Evolutionary conservation across 441 rosid species (phyloP).

Genomic region (Macaranga tanarius): DNA sequence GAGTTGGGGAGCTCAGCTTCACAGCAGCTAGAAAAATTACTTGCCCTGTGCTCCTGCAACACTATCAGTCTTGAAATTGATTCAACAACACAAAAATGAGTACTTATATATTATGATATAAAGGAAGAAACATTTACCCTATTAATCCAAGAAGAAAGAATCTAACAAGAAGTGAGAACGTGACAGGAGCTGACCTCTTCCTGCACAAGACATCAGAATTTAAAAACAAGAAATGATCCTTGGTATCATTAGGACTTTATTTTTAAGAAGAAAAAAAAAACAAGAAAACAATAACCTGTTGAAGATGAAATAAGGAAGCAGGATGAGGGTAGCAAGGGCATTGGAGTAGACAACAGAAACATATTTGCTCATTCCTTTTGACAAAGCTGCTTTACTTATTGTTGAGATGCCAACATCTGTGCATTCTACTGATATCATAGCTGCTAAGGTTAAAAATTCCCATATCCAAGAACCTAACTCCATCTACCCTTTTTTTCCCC

Average conservation of each 20-base stretch:
- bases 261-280: neutral
- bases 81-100: too few relatives aligned
- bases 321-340: constrained; percentile 39
- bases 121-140: constrained; percentile 27
- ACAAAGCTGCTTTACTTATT: constrained; percentile 45
- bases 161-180: constrained; percentile 30
- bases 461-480: constrained; percentile 23
- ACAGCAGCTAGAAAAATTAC: constrained; percentile 30
- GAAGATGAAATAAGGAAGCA: constrained; percentile 41
- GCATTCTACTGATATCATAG: constrained; percentile 51
- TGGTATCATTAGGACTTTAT: too few relatives aligned
- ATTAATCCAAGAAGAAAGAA: constrained; percentile 42
- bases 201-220: constrained; percentile 25
- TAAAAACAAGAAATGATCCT: too few relatives aligned
- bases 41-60: constrained; percentile 48
- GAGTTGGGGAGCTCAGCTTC: constrained; percentile 52
- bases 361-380: constrained; percentile 43
- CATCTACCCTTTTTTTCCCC: constrained; percentile 16
- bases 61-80: neutral
- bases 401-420: constrained; percentile 39
- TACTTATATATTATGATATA: neutral
- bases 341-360: constrained; percentile 47
- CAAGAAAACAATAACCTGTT: constrained; percentile 35
- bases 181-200: constrained; percentile 32
- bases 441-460: constrained; percentile 37